These are phyloP conservation scores for Halenospora varia DNA, from an alignment of 495 filamentous ascomycete genomes.

Conservation along the genomic window DNA sequence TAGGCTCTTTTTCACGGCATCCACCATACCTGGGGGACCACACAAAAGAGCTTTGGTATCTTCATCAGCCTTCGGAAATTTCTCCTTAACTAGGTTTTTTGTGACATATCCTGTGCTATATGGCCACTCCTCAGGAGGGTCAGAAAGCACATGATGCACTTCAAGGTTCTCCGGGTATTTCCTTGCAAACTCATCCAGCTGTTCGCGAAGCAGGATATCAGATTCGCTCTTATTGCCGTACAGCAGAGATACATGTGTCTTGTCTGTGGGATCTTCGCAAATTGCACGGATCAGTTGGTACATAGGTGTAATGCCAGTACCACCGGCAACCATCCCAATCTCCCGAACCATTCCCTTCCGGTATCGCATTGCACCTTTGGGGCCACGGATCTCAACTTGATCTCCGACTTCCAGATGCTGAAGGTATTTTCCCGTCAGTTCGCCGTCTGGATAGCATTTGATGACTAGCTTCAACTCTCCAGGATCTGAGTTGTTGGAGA, in stretches of 20 bases:
- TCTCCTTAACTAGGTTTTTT: slow-evolving; percentile 27
- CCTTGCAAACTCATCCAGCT: slow-evolving; percentile 43
- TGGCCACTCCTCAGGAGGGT: slow-evolving; percentile 30
- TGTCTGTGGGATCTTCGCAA: slow-evolving; percentile 43
- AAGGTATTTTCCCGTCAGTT: slow-evolving; percentile 44
- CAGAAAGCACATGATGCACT: slow-evolving; percentile 42
- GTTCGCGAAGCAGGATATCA: slow-evolving; percentile 58
- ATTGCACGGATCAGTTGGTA: slow-evolving; percentile 49
- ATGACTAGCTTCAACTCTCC: slow-evolving; percentile 45
- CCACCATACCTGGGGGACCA: slow-evolving; percentile 80
- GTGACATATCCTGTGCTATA: slow-evolving; percentile 32
- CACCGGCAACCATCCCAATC: slow-evolving; percentile 49
- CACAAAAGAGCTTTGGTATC: slow-evolving; percentile 77
- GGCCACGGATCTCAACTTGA: slow-evolving; percentile 42
- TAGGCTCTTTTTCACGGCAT: slow-evolving; percentile 80
- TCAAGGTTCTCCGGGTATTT: slow-evolving; percentile 38
- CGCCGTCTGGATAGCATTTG: slow-evolving; percentile 45
- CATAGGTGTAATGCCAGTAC: slow-evolving; percentile 56
- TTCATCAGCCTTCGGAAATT: slow-evolving; percentile 20
- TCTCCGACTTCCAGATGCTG: slow-evolving; percentile 37
- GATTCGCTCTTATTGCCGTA: slow-evolving; percentile 64
- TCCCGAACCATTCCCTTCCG: slow-evolving; percentile 29
- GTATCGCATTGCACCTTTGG: slow-evolving; percentile 45
- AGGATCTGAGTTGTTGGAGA: slow-evolving; percentile 46
- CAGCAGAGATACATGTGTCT: slow-evolving; percentile 43